Evolutionary conservation across 2,329 filamentous ascomycete genomes (phyloP), one percentile per base, ranked within the genome.

Genomic region (Xylaria sp.): DNA sequence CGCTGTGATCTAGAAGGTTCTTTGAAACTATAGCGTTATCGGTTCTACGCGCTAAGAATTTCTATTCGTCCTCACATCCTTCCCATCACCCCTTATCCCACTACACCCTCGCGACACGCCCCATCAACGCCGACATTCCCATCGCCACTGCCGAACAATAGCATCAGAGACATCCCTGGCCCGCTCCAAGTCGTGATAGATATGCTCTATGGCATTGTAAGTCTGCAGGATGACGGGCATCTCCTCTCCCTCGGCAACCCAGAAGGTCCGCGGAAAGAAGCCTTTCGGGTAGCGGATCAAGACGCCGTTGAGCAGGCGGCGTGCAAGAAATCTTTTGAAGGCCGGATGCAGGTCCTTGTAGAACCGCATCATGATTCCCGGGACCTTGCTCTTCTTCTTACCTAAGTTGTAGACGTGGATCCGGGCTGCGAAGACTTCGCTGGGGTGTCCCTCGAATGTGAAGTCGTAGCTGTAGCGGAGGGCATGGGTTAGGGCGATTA

Each of bases 241-340:
- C 17, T 27, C 15, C 1, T 47, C 50, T 2, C 25, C 39, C 20
- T 55, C 50, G 2, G 31, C 31, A 17, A 62, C 17, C 29, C 39
- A 27, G 39, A 62, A 55, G 6, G 20, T 38, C 20, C 50, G 20
- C 10, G 50, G 59, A 15, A 62, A 62, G 10, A 15, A 47, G n/a
- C 31, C n/a, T 7, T 11, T 47, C 31, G 39, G 59, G 20, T 54
- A 61, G 15, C 59, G 59, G 3, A 54, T 29, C 50, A 47, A 7
- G 15, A 61, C 13, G 22, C 59, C 59, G 9, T n/a, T 22, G 9
- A 61, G 39, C 39, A 61, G 22, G 11, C 6, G 38, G 5, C 59
- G 38, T 4, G 59, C 50, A 5, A 61, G 27, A 10, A 27, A 47
- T 17, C 22, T 25, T 10, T 15, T 45, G 5, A 54, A 17, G 0